phyloP scores from a whole-genome alignment of 129 eudicot genomes.

The Smallanthus sonchifolius region DNA sequence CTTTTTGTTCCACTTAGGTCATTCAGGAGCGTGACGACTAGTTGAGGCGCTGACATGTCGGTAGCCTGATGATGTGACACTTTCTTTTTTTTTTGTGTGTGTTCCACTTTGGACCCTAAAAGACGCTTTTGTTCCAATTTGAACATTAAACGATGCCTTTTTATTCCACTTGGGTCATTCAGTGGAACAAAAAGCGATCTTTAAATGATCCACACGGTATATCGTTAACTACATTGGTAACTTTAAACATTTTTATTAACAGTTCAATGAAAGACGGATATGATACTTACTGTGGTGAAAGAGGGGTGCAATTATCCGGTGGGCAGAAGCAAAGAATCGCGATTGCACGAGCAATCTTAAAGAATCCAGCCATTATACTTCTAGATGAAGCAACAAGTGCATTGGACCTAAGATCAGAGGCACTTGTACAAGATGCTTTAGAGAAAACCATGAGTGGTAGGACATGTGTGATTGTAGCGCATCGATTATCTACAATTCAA shows the following conservation, averaged over 20 bases:
- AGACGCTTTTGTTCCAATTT: no score
- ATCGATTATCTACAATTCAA: slow-evolving; percentile 40
- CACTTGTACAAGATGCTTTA: slow-evolving; percentile 39
- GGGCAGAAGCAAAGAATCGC: slow-evolving; percentile 44
- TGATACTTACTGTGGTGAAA: slow-evolving; percentile 47
- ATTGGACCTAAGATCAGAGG: slow-evolving; percentile 42
- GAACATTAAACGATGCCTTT: no score
- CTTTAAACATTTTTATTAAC: not conserved
- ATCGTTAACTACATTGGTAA: not conserved
- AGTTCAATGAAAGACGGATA: slow-evolving; percentile 40
- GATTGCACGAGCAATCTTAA: slow-evolving; percentile 35
- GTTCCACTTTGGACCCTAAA: no score
- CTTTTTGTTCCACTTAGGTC: not conserved
- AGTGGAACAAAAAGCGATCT: not conserved
- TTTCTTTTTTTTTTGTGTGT: no score
- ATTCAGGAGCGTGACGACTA: not conserved
- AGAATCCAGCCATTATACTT: slow-evolving; percentile 36
- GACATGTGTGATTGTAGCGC: slow-evolving; percentile 44
- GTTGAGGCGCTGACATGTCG: no score
- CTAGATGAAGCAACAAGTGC: slow-evolving; percentile 54
- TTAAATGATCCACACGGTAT: not conserved
- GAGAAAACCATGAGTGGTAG: slow-evolving; percentile 42
- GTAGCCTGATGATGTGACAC: no score
- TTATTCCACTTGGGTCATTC: no score
- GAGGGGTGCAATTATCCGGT: slow-evolving; percentile 51